Evolutionary conservation across 1,284 basidiomycete species (phyloP).

Genomic region (Apiotrichum mycotoxinovorans): DNA sequence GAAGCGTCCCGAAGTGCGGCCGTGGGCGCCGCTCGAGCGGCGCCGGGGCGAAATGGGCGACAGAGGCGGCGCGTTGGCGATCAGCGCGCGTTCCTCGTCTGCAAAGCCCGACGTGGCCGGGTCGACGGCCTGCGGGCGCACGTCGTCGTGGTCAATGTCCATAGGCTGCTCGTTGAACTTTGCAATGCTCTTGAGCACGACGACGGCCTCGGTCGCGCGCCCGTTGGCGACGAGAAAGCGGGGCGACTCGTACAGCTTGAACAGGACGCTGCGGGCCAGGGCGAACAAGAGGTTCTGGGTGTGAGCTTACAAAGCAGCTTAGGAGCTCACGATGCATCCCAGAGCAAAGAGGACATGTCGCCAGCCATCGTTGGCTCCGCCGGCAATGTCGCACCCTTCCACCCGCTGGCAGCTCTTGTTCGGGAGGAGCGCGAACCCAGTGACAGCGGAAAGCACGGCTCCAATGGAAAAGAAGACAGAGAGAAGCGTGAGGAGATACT

Average conservation of each 20-base stretch:
- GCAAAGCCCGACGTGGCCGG: slow-evolving; percentile 1
- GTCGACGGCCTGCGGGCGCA: slow-evolving; percentile 38
- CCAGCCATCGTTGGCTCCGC: slow-evolving; percentile 75
- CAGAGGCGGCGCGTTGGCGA: slow-evolving; percentile 3
- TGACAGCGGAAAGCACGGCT: slow-evolving; percentile 74
- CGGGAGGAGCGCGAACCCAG: slow-evolving; percentile 74
- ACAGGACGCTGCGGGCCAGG: slow-evolving; percentile 77
- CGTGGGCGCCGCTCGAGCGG: neutral
- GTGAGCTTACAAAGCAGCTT: neutral
- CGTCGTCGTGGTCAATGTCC: slow-evolving; percentile 65
- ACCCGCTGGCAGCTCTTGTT: slow-evolving; percentile 62
- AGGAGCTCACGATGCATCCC: slow-evolving; percentile 62
- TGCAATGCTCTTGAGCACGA: slow-evolving; percentile 75
- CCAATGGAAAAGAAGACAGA: slow-evolving; percentile 94
- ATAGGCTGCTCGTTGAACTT: slow-evolving; percentile 74
- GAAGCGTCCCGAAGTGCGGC: neutral
- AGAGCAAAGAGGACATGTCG: slow-evolving; percentile 71
- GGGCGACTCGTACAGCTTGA: slow-evolving; percentile 88
- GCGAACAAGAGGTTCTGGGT: slow-evolving; percentile 82
- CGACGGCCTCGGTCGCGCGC: slow-evolving; percentile 72
- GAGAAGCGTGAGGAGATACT: slow-evolving; percentile 90
- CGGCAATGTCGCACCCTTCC: slow-evolving; percentile 55
- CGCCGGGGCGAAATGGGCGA: slow-evolving; percentile 10
- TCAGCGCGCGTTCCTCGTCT: slow-evolving; percentile 9
- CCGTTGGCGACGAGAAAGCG: slow-evolving; percentile 83